Evolutionary conservation across 768 basidiomycete genomes (phyloP).

Genomic region (Lactarius pseudohatsudake): DNA sequence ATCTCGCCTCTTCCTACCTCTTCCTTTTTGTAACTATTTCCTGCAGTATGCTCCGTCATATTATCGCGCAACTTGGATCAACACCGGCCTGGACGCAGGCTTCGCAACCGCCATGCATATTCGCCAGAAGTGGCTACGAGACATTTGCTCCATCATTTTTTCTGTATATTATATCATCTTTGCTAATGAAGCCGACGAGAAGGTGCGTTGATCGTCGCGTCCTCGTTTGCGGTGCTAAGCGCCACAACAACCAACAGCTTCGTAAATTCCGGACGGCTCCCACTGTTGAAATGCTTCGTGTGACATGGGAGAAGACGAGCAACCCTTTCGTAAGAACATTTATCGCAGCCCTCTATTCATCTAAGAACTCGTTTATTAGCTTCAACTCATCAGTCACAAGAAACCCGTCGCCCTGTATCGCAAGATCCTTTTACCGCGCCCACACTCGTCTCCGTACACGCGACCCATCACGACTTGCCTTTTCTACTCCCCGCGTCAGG

Average conservation of each 20-base stretch:
- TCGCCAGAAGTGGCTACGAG: conserved; percentile 86
- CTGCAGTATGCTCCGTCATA: conserved; percentile 85
- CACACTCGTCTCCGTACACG: conserved; percentile 67
- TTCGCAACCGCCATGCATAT: conserved; percentile 96
- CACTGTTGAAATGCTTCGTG: conserved; percentile 93
- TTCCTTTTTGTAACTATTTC: conserved; percentile 18
- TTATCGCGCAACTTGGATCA: conserved; percentile 95
- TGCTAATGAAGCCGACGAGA: conserved; percentile 93
- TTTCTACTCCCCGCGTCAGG: conserved; percentile 73
- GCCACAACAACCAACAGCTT: conserved; percentile 52
- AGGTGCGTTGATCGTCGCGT: conserved; percentile 50
- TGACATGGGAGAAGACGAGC: conserved; percentile 95
- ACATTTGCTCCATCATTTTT: conserved; percentile 83
- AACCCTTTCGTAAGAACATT: conserved; percentile 77
- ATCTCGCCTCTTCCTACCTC: neutral
- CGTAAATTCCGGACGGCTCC: conserved; percentile 90
- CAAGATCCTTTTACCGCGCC: conserved; percentile 82
- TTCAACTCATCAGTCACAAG: conserved; percentile 61
- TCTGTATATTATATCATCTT: conserved; percentile 87
- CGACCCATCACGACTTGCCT: conserved; percentile 83
- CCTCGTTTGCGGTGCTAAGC: conserved; percentile 1
- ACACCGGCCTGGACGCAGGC: conserved; percentile 92
- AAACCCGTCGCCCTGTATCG: conserved; percentile 65
- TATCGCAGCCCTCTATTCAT: conserved; percentile 17
- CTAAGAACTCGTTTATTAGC: conserved; percentile 41